phyloP scores from a whole-genome alignment of 495 filamentous ascomycete genomes.

The Talaromyces wortmannii region DNA sequence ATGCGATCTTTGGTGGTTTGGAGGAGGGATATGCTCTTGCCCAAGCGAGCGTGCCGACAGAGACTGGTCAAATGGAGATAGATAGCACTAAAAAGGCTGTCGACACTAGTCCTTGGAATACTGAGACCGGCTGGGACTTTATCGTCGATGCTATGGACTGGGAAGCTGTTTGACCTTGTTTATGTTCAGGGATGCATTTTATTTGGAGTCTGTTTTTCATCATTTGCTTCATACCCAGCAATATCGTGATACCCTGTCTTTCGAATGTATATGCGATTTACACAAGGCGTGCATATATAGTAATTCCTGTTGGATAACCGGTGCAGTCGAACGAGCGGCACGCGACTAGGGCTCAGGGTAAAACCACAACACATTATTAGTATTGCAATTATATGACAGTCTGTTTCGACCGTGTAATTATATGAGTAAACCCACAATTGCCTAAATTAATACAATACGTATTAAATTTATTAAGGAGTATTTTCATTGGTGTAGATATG shows the following conservation, averaged over 20 bases:
- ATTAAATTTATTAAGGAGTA: too few relatives aligned
- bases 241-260: not conserved
- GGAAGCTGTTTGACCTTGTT: constrained; percentile 40
- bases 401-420: too few relatives aligned
- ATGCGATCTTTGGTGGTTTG: constrained; percentile 28
- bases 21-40: constrained; percentile 26
- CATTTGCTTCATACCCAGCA: not conserved
- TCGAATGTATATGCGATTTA: too few relatives aligned
- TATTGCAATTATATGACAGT: too few relatives aligned
- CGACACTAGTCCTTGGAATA: not conserved
- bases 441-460: too few relatives aligned
- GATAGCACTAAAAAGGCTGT: not conserved
- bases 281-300: too few relatives aligned
- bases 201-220: not conserved
- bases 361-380: too few relatives aligned
- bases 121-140: constrained; percentile 46
- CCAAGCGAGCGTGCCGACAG: constrained; percentile 16
- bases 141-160: constrained; percentile 64
- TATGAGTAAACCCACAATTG: too few relatives aligned
- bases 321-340: too few relatives aligned
- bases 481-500: too few relatives aligned
- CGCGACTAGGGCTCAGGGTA: too few relatives aligned
- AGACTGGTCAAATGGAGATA: constrained; percentile 8
- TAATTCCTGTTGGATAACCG: too few relatives aligned
- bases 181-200: not conserved